Base-by-base conservation (phyloP, 164 flowering plant genomes). In the Vitis rupestris region DNA sequence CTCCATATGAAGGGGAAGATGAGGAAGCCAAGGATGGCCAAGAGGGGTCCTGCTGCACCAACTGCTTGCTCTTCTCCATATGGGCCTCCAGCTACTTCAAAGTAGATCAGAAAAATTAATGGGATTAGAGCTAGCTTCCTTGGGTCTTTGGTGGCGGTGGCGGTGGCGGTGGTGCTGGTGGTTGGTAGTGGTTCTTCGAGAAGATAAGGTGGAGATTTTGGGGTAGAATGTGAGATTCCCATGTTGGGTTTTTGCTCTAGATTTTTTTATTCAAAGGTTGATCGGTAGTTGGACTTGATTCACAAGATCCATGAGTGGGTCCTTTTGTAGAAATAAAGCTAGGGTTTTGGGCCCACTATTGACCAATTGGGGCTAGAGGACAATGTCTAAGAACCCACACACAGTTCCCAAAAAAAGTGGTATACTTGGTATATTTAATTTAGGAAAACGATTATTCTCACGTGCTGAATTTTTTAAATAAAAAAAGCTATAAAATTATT, bases 1-100 rank as follows among this genome's bases (percentile, higher is more conserved):
- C 88, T 83, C 94, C 94, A 91, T 8, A 89, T 80, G 71, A 91
- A 88, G 8, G 97, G 97, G 79, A 92, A 92, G 63, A 90, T 71
- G 53, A 92, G 74, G 72, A 88, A 92, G 3, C 97, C 97, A 5
- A 92, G 77, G 60, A 92, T 82, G 31, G 92, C 88, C 9, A 81
- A 69, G 14, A 92, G 81, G 1, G 97, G 95, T 2, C 97, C 95
- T 10, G 91, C 97, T 0, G 97, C 93, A 8, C 77, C 63, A 0
- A 90, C 95, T 0, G 93, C 87, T 0, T 88, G 74, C 63, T 92
- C 95, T 59, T 86, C 95, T 12, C 95, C 92, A 66, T 79, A 92
- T 1, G 95, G 95, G 1, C 97, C 93, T 1, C 97, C 97, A 15
- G 97, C 86, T 14, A 92, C 81, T 52, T 76, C 80, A 53, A 82